Conservation (phyloP, 2,329 filamentous ascomycete genomes). For the Aschersonia sp. region DNA sequence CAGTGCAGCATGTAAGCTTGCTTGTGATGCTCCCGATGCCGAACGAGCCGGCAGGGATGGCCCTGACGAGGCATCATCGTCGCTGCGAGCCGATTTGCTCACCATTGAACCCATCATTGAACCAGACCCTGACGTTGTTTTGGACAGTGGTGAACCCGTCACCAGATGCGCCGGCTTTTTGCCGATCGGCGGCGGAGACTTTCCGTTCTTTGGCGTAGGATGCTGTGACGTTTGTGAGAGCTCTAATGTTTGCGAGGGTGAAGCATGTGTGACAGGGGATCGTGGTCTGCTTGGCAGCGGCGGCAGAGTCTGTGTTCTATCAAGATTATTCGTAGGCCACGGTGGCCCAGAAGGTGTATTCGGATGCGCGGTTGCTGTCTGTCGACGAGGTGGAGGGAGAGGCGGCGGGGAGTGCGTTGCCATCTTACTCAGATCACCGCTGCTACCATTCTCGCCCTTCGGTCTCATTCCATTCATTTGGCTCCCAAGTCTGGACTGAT, state of each 20-base stretch:
- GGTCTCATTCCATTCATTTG: constrained; percentile 29
- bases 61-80: constrained; percentile 8
- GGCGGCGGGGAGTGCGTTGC: constrained; percentile 18
- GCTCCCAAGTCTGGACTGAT: constrained; percentile 28
- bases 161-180: constrained; percentile 46
- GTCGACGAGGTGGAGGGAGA: constrained; percentile 31
- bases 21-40: constrained; percentile 1
- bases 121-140: constrained; percentile 7
- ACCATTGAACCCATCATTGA: constrained; percentile 5
- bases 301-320: constrained; percentile 11
- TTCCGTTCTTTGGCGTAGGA: constrained; percentile 14
- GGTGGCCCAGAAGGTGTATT: constrained; percentile 2
- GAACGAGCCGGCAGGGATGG: constrained; percentile 4
- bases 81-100: constrained; percentile 5
- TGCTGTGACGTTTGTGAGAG: constrained; percentile 14
- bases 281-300: constrained; percentile 14
- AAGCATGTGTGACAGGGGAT: constrained; percentile 17
- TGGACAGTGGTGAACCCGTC: constrained; percentile 12
- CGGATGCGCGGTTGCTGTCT: constrained; percentile 16
- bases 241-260: constrained; percentile 19
- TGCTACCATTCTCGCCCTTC: constrained; percentile 21
- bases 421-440: constrained; percentile 4
- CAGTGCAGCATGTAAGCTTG: not conserved
- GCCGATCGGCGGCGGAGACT: constrained; percentile 41
- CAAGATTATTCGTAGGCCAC: constrained; percentile 7